Base-by-base conservation (phyloP, 805 yeast species). In the Lipomyces kockii region DNA sequence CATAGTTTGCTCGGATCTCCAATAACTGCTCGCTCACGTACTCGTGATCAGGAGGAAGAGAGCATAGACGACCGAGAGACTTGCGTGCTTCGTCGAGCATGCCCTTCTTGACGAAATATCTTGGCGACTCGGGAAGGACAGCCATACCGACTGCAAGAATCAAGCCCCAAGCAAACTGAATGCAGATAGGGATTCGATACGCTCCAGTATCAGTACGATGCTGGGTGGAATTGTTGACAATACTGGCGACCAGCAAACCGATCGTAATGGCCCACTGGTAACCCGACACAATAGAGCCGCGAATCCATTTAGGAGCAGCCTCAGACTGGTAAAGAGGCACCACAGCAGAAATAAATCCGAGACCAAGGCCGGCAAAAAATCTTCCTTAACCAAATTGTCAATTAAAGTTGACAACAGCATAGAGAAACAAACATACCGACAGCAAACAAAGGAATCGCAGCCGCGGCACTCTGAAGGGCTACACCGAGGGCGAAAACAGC, bases 251-350 rank as follows among this genome's bases (percentile, higher is more conserved):
- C 65, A 90, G 77, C 58, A 90, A 80, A 64, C 95, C 95, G 81
- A 91, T 83, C 3, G 94, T 89, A 73, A 82, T 80, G 56, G 89
- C 87, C 82, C 87, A 84, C 78, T 90, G 95, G 78, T 89, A 90
- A 17, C 89, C 83, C 66, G 90, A 85, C 56, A 90, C 92, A 68
- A 89, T 82, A 22, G 92, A 85, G 72, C 96, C 96, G 80, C 96
- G 84, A 62, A 89, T 85, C 84, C 89, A 87, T 73, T 84, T 86
- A 29, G 95, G 96, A 20, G 92, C 85, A 51, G 90, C 87, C 78
- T 90, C 91, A 35, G 93, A 89, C 81, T 88, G 87, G 76, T 90
- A 90, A 77, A 91, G 80, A 59, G 96, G 93, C 37, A 89, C 90
- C 66, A 89, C 82, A 55, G 92, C 91, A 53, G 93, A 86, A 51